Base-by-base conservation (phyloP, 192 early-diverging fungal genomes). In the Podila minutissima region DNA sequence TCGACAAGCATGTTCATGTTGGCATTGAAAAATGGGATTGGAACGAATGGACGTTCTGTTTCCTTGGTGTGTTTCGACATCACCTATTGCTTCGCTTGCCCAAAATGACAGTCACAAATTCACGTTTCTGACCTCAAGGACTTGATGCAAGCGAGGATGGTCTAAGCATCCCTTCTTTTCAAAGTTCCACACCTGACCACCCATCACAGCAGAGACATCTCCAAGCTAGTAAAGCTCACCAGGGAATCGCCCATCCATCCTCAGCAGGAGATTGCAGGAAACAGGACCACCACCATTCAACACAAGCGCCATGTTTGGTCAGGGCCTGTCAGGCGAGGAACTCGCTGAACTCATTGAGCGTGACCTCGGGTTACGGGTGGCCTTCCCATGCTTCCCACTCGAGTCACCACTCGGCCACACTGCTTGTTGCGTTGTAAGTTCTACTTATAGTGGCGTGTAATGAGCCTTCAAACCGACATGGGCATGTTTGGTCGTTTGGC, bases 341-440 rank as follows among this genome's bases (percentile, higher is more conserved):
- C 59, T 85, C 10, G 69, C 68, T 3, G 51, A 62, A 37, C 82
- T 86, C 37, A 86, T 90, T 78, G 73, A 75, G 35, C 49, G 82
- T 37, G 87, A 90, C 61, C 69, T 90, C n/a, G 67, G 85, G 28
- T 82, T 90, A 3, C 82, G 88, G 62, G 76, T 88, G 24, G 89
- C 87, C 0, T 90, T 90, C 79, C 87, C 89, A 9, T 85, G 83
- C 53, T 88, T 87, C 50, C 82, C 87, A 8, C 83, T 82, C 20
- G 86, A 85, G 58, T 74, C 83, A 17, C 51, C 83, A 20, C 67
- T 77, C 15, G 86, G 87, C 11, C 73, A 82, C 26, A 85, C 83
- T 15, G 87, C 86, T 0, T 90, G 89, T 67, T 87, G 87, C 63
- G 85, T 90, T 70, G 89, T 88, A 87, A 49, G 64, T 28, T 7